These are phyloP conservation scores for Penicillium sp. DNA, from an alignment of 2,329 filamentous ascomycete genomes.

Conservation along the genomic window DNA sequence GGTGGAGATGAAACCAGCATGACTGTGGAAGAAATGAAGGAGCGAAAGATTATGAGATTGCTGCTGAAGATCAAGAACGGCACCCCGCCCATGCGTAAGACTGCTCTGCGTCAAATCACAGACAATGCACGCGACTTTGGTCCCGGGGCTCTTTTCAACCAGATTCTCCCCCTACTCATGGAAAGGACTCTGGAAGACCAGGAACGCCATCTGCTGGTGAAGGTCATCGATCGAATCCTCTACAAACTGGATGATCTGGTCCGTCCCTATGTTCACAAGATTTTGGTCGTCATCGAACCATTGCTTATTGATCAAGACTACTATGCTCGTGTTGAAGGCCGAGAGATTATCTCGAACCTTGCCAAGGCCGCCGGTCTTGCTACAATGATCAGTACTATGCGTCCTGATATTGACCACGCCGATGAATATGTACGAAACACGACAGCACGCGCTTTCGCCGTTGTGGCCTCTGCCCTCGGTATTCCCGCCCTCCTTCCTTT, in stretches of 20 bases:
- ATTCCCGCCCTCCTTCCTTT: slow-evolving; percentile 95
- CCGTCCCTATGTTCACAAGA: slow-evolving; percentile 95
- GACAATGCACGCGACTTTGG: slow-evolving; percentile 97
- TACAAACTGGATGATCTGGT: slow-evolving; percentile 98
- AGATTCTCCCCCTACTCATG: slow-evolving; percentile 95
- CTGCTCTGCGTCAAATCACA: slow-evolving; percentile 90
- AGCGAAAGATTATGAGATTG: slow-evolving; percentile 96
- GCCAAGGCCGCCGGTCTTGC: slow-evolving; percentile 94
- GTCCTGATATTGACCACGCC: slow-evolving; percentile 96
- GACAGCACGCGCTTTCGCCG: slow-evolving; percentile 92
- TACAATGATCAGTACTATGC: slow-evolving; percentile 99
- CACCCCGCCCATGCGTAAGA: slow-evolving; percentile 98
- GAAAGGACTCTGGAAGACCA: slow-evolving; percentile 97
- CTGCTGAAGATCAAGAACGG: slow-evolving; percentile 99
- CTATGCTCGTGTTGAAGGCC: slow-evolving; percentile 95
- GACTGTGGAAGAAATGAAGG: slow-evolving; percentile 92
- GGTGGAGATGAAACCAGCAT: slow-evolving; percentile 87
- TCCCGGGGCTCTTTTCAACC: slow-evolving; percentile 90
- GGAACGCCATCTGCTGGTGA: slow-evolving; percentile 95
- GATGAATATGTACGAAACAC: slow-evolving; percentile 99
- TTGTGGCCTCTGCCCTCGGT: slow-evolving; percentile 91
- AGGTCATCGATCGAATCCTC: slow-evolving; percentile 96
- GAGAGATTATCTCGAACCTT: slow-evolving; percentile 97
- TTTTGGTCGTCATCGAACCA: slow-evolving; percentile 97
- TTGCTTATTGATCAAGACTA: slow-evolving; percentile 99